Conservation (phyloP, 2,329 filamentous ascomycete genomes). For the Coniella vitis region DNA sequence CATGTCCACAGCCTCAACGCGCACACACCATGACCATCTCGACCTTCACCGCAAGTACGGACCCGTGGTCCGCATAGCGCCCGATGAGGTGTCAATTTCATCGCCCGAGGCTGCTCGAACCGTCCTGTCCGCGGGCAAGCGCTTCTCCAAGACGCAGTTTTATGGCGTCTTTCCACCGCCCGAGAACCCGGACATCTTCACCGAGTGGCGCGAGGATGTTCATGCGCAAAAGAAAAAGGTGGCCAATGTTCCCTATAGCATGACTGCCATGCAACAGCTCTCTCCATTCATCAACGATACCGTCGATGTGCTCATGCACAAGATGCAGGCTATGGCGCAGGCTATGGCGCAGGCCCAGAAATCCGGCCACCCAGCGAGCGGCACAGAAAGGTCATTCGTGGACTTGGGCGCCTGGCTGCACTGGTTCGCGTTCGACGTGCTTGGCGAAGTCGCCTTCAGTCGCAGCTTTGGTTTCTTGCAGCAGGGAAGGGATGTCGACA, state of each 20-base stretch:
- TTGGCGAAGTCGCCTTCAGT: slow-evolving; percentile 46
- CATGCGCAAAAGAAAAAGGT: slow-evolving; percentile 50
- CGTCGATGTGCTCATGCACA: slow-evolving; percentile 36
- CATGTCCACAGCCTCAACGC: slow-evolving; percentile 29
- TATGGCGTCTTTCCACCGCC: slow-evolving; percentile 49
- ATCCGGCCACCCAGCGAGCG: too few species aligned
- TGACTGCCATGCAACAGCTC: slow-evolving; percentile 47
- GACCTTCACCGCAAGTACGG: slow-evolving; percentile 39
- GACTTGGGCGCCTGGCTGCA: slow-evolving; percentile 43
- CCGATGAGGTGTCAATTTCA: slow-evolving; percentile 40
- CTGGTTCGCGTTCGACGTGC: slow-evolving; percentile 40
- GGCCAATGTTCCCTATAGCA: slow-evolving; percentile 44
- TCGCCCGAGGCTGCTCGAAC: slow-evolving; percentile 39
- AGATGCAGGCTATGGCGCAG: slow-evolving; percentile 32
- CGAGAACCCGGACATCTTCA: slow-evolving; percentile 53
- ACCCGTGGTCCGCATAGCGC: slow-evolving; percentile 41
- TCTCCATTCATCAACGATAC: slow-evolving; percentile 45
- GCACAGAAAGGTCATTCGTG: slow-evolving; percentile 22
- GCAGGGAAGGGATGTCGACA: slow-evolving; percentile 42
- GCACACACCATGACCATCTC: slow-evolving; percentile 36
- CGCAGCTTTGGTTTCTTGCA: slow-evolving; percentile 46
- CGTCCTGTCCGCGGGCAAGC: slow-evolving; percentile 41
- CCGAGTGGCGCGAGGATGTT: slow-evolving; percentile 46
- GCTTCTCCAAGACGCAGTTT: slow-evolving; percentile 47
- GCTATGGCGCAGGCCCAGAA: slow-evolving; percentile 23